Base-by-base conservation (phyloP, 78 protist genomes). In the Dictyostelium intermedium region DNA sequence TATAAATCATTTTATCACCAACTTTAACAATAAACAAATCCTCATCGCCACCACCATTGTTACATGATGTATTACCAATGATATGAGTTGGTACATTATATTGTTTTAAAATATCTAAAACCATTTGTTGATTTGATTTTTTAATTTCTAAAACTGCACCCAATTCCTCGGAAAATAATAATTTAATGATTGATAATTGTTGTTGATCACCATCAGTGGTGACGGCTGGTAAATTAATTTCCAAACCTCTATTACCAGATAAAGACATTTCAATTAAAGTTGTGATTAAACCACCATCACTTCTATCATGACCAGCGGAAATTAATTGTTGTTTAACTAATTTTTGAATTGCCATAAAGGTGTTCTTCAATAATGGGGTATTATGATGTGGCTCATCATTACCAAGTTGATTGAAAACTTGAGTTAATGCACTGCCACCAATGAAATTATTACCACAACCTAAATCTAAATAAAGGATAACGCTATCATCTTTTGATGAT, bases 231-330 rank as follows among this genome's bases (percentile, higher is more conserved):
- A 98, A 61, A 18, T 23, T 39, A 39, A 98, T 50, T 11, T 16
- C 9, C 39, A 91, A 25, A 72, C 98, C 98, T 43, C 84, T 61
- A 89, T 87, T 92, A 56, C 97, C 97, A 2, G 98, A 97, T 32
- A 98, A 87, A 70, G 98, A 96, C 99, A 98, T 98, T 96, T 98
- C 99, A 72, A 92, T 66, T 9, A 97, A 72, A 5, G 98, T 61
- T 11, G 96, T 78, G 45, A 96, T 32, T 53, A 97, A 95, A 45
- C 99, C 99, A 47, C 99, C 99, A 89, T 98, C 99, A 18, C 96
- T 82, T 30, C 98, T 34, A 91, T 98, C 99, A 93, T 98, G 99
- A 74, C 97, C 97, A 41, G 98, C 98, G 11, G 96, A 53, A 11
- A 96, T 69, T 16, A 85, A 61, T 35, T 60, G 25, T 25, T 30